phyloP scores from a whole-genome alignment of 768 basidiomycete species.

The Leucocoprinus leucothites region DNA sequence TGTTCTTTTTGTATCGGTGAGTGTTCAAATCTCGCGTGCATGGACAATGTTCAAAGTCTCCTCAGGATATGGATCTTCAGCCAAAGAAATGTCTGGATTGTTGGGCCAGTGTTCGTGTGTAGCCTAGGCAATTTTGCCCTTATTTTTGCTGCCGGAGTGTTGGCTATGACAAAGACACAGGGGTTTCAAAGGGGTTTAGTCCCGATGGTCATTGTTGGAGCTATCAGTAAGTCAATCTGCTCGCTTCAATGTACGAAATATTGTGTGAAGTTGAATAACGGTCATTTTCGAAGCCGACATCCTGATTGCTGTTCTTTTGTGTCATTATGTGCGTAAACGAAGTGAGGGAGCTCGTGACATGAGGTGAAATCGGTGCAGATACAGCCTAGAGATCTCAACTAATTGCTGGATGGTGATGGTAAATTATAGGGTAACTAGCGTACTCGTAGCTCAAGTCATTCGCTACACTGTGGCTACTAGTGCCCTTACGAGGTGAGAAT shows the following conservation, averaged over 20 bases:
- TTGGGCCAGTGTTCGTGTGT: constrained; percentile 1
- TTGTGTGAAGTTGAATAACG: no score
- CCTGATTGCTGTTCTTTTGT: constrained; percentile 13
- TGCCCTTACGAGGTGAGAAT: constrained; percentile 13
- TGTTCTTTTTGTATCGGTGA: constrained; percentile 16
- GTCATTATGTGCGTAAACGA: constrained; percentile 13
- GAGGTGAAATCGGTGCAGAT: background rate
- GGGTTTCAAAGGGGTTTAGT: background rate
- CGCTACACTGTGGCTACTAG: constrained; percentile 15
- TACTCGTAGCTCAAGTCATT: constrained; percentile 11
- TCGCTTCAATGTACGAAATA: background rate
- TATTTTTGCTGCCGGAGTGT: background rate
- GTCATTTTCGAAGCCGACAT: constrained; percentile 11
- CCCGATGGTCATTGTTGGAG: background rate
- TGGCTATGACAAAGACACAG: background rate
- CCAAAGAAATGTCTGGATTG: constrained; percentile 7
- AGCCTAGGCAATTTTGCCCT: constrained; percentile 8
- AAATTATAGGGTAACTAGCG: constrained; percentile 5
- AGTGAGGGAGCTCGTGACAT: constrained; percentile 1
- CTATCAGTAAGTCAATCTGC: background rate
- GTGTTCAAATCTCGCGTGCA: background rate
- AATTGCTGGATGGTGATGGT: background rate
- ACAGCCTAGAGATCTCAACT: background rate
- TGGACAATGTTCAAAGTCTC: background rate
- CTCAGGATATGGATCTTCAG: constrained; percentile 17